These are phyloP conservation scores for Candida suzukii DNA, from an alignment of 805 yeast genomes.

Conservation along the genomic window DNA sequence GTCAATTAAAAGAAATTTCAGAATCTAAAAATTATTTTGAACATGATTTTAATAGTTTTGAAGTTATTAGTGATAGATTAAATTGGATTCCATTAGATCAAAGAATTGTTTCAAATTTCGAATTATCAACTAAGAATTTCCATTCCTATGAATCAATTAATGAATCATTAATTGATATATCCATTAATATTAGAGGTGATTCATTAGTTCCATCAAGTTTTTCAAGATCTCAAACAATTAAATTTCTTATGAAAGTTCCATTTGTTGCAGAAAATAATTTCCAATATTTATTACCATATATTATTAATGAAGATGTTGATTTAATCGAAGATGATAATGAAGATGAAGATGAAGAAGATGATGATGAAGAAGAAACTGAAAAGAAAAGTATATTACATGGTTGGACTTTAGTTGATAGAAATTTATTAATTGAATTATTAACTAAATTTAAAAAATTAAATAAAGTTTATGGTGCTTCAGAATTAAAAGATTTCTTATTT, in stretches of 20 bases:
- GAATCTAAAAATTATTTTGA: constrained; percentile 8
- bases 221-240: constrained; percentile 50
- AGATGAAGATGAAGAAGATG: constrained; percentile 13
- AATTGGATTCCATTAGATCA: constrained; percentile 39
- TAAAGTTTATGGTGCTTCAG: constrained; percentile 42
- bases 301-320: constrained; percentile 33
- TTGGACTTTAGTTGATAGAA: constrained; percentile 39
- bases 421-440: constrained; percentile 53
- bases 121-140: constrained; percentile 20
- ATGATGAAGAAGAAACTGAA: background rate
- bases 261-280: constrained; percentile 62
- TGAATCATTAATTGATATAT: constrained; percentile 30
- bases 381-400: constrained; percentile 9
- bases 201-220: constrained; percentile 33
- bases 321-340: constrained; percentile 24
- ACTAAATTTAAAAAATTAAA: constrained; percentile 58
- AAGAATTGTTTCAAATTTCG: constrained; percentile 36
- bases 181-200: constrained; percentile 32
- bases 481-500: constrained; percentile 46
- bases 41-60: constrained; percentile 7
- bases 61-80: constrained; percentile 7
- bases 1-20: constrained; percentile 5
- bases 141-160: constrained; percentile 26
- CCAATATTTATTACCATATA: constrained; percentile 46
- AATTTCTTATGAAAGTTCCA: constrained; percentile 53